phyloP scores from a whole-genome alignment of 1,284 basidiomycete genomes.

The Neonothopanus nambi region DNA sequence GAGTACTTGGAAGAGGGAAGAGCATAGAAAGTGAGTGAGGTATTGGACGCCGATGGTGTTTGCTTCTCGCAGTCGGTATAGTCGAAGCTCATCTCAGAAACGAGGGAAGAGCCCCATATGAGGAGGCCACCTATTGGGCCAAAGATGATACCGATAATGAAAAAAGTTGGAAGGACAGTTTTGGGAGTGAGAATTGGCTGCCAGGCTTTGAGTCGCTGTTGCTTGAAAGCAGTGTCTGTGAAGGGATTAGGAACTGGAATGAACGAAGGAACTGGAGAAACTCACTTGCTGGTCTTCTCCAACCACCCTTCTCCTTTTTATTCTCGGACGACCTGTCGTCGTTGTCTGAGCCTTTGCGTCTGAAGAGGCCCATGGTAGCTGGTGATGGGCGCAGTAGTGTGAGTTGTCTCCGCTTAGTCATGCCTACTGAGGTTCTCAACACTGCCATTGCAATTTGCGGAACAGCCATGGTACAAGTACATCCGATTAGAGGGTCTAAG shows the following conservation, averaged over 20 bases:
- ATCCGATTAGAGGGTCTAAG: too few relatives aligned
- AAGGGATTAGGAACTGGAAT: constrained; percentile 14
- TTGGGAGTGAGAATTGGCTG: constrained; percentile 98
- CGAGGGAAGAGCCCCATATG: constrained; percentile 82
- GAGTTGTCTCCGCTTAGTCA: too few relatives aligned
- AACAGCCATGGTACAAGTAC: too few relatives aligned
- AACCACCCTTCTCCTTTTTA: constrained; percentile 86
- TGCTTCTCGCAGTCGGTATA: constrained; percentile 91
- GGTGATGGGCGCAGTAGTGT: neutral
- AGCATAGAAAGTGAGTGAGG: constrained; percentile 40
- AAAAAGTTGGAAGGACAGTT: constrained; percentile 94
- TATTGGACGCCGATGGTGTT: constrained; percentile 42
- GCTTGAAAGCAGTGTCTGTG: constrained; percentile 96
- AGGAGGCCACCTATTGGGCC: constrained; percentile 95
- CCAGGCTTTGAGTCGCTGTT: constrained; percentile 99
- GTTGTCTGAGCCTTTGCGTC: constrained; percentile 43
- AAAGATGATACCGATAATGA: constrained; percentile 93
- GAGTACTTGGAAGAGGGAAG: constrained; percentile 69
- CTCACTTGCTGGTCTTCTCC: constrained; percentile 87
- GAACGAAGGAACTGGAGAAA: constrained; percentile 23
- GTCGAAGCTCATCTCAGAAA: constrained; percentile 93
- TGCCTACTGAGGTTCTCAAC: too few relatives aligned
- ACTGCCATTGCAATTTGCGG: too few relatives aligned
- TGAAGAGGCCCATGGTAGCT: constrained; percentile 56
- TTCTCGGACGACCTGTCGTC: constrained; percentile 40